Evolutionary conservation across 2,329 filamentous ascomycete species (phyloP).

Genomic region (Penicillium sp.): DNA sequence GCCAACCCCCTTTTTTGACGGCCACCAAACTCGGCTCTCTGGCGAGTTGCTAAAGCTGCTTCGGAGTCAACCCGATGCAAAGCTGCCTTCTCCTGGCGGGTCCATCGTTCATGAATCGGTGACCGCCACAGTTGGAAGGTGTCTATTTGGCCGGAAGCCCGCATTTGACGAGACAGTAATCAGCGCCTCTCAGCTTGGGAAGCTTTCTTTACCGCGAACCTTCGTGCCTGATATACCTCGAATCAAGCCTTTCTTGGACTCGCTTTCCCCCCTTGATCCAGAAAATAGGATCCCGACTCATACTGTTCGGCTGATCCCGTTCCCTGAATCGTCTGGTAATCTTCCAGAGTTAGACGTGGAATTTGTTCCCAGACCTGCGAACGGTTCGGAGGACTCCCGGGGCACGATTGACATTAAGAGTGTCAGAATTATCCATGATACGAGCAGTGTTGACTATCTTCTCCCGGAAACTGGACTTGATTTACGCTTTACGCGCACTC

Average conservation of each 20-base stretch:
- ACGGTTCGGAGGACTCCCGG: neutral
- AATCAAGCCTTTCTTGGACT: slow-evolving; percentile 32
- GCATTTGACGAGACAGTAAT: slow-evolving; percentile 19
- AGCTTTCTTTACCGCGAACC: slow-evolving; percentile 28
- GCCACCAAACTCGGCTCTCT: slow-evolving; percentile 32
- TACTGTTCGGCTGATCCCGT: slow-evolving; percentile 37
- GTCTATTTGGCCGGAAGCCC: slow-evolving; percentile 35
- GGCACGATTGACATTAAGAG: slow-evolving; percentile 25
- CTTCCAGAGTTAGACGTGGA: slow-evolving; percentile 39
- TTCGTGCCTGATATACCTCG: slow-evolving; percentile 38
- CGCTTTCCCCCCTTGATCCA: slow-evolving; percentile 17
- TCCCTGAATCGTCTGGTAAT: slow-evolving; percentile 18
- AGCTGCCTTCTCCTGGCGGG: neutral
- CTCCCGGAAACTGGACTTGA: slow-evolving; percentile 40
- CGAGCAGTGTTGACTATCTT: slow-evolving; percentile 38
- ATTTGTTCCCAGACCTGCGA: slow-evolving; percentile 11
- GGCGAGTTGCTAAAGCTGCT: slow-evolving; percentile 34
- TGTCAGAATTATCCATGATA: slow-evolving; percentile 30
- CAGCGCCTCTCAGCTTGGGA: slow-evolving; percentile 34
- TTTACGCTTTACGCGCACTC: slow-evolving; percentile 39
- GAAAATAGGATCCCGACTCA: slow-evolving; percentile 19
- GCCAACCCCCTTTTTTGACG: slow-evolving; percentile 29
- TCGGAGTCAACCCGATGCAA: slow-evolving; percentile 10
- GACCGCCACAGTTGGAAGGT: slow-evolving; percentile 40
- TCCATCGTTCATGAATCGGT: slow-evolving; percentile 32